phyloP scores from a whole-genome alignment of 768 basidiomycete species.

The Harrya chromipes region DNA sequence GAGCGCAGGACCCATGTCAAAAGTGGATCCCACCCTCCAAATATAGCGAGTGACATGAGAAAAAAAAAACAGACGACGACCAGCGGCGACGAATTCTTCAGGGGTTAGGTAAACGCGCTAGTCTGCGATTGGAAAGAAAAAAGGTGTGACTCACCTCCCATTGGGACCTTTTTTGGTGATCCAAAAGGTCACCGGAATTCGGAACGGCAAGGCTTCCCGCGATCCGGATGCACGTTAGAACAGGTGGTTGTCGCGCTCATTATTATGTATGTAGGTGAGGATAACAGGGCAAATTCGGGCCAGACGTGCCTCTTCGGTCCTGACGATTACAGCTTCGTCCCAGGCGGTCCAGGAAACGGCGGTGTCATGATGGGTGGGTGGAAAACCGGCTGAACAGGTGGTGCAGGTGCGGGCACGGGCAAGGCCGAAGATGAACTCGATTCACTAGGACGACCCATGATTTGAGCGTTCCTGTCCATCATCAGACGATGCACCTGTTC shows the following conservation, averaged over 20 bases:
- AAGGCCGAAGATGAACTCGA: conserved; percentile 6
- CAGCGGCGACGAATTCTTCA: too few relatives aligned
- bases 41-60: conserved; percentile 15
- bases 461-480: conserved; percentile 69
- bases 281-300: neutral
- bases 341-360: conserved; percentile 28
- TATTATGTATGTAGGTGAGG: conserved; percentile 25
- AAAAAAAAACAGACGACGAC: neutral
- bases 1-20: neutral
- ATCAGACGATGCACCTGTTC: conserved; percentile 63
- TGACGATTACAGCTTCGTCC: conserved; percentile 28
- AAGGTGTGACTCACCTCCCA: neutral
- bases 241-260: conserved; percentile 3
- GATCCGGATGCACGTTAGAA: neutral
- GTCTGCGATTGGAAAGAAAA: conserved; percentile 5
- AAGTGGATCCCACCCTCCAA: neutral
- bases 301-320: conserved; percentile 1
- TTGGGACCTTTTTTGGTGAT: too few relatives aligned
- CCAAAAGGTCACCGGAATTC: neutral
- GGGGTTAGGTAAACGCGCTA: too few relatives aligned
- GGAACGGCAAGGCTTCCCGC: conserved; percentile 6
- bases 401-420: conserved; percentile 20
- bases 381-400: conserved; percentile 22
- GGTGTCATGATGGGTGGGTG: conserved; percentile 32
- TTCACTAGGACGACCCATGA: conserved; percentile 44